Evolutionary conservation across 495 filamentous ascomycete genomes (phyloP).

Genomic region (Talaromyces proteolyticus): DNA sequence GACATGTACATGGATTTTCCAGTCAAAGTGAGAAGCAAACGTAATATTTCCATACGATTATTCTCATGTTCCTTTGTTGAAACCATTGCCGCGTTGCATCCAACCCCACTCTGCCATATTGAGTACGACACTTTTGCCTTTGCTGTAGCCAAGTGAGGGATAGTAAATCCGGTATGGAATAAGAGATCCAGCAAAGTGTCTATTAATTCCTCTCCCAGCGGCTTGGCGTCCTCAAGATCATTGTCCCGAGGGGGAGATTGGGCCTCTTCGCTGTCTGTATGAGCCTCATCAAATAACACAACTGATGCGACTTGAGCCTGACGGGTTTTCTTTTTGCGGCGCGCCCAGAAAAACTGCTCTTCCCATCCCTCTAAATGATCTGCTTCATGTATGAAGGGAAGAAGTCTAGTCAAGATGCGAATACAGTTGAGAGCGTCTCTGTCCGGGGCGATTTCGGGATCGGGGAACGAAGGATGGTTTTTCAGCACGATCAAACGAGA

Average conservation of each 20-base stretch:
- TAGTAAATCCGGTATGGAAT: conserved; percentile 86
- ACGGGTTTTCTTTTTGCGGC: conserved; percentile 57
- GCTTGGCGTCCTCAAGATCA: conserved; percentile 77
- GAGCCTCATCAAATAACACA: conserved; percentile 80
- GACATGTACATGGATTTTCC: conserved; percentile 93
- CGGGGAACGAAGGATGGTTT: conserved; percentile 85
- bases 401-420: conserved; percentile 80
- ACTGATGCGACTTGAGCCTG: conserved; percentile 53
- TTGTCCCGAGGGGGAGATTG: conserved; percentile 36
- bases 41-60: conserved; percentile 85
- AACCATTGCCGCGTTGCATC: conserved; percentile 83
- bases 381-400: conserved; percentile 90
- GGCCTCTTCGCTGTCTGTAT: conserved; percentile 41
- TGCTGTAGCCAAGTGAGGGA: conserved; percentile 59
- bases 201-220: conserved; percentile 88
- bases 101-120: conserved; percentile 97
- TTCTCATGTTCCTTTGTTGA: conserved; percentile 87
- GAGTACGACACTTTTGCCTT: conserved; percentile 83
- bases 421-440: conserved; percentile 90
- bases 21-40: conserved; percentile 77
- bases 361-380: conserved; percentile 86
- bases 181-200: conserved; percentile 86
- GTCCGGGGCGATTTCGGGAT: conserved; percentile 83
- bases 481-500: conserved; percentile 75
- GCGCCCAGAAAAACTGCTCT: conserved; percentile 85